Percentiles rank a stretch among this genome's conserved stretches.
These are phyloP conservation scores for Bipolaris bicolor DNA, from an alignment of 2,329 filamentous ascomycete species.

Conservation along the genomic window DNA sequence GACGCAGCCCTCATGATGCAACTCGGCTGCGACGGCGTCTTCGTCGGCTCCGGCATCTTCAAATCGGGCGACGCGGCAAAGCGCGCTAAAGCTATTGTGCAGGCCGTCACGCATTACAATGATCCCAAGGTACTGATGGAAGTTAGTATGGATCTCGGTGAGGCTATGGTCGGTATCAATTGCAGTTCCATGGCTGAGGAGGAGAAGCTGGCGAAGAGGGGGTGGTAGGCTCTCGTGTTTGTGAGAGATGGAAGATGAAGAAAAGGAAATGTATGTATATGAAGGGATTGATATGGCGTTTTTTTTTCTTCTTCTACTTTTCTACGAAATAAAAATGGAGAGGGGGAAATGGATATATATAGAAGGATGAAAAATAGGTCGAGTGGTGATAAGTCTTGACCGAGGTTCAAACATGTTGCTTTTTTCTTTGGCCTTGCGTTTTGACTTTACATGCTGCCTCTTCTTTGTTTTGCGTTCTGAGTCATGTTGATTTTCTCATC, in stretches of 20 bases:
- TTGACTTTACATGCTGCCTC: too few relatives aligned
- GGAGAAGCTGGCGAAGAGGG: conserved; percentile 83
- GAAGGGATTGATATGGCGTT: not conserved
- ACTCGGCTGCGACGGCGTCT: conserved; percentile 95
- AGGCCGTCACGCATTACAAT: conserved; percentile 88
- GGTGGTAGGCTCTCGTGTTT: too few relatives aligned
- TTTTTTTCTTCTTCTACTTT: not conserved
- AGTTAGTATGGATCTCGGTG: conserved; percentile 86
- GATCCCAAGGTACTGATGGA: conserved; percentile 86
- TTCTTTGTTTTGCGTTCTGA: too few relatives aligned
- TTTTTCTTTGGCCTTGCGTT: not conserved
- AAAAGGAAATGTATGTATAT: not conserved
- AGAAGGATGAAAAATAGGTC: conserved; percentile 5
- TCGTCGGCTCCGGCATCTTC: conserved; percentile 96
- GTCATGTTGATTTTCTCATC: not conserved
- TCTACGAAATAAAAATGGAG: too few relatives aligned
- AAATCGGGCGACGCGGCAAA: conserved; percentile 91
- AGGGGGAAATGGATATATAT: not conserved
- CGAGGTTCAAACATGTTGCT: not conserved
- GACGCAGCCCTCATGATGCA: conserved; percentile 99
- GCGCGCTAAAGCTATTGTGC: conserved; percentile 91
- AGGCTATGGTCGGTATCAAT: conserved; percentile 98
- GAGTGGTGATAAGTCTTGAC: not conserved
- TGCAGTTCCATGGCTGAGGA: conserved; percentile 75
- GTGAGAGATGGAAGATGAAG: not conserved